Percentiles rank a stretch among this genome's conserved stretches.
phyloP scores from a whole-genome alignment of 225 moss, liverwort and hornwort genomes.

The Thuidium tamariscinum region DNA sequence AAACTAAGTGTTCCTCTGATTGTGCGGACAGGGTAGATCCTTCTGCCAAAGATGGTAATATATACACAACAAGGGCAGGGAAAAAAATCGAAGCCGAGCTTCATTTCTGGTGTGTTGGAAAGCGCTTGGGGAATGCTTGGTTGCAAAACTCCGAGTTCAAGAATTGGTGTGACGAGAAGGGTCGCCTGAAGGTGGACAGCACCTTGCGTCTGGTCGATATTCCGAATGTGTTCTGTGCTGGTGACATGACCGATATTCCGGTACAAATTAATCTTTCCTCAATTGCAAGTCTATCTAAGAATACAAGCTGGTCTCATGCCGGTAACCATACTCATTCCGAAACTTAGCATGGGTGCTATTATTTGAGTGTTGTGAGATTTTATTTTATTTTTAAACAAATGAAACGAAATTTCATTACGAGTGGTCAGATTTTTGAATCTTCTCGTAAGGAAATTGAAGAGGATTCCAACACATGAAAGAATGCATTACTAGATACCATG shows the following conservation, averaged over 20 bases:
- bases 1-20: not conserved
- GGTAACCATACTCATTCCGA: not conserved
- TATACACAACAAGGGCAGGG: constrained; percentile 39
- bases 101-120: constrained; percentile 58
- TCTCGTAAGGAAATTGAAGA: not conserved
- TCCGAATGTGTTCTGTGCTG: constrained; percentile 57
- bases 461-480: not conserved
- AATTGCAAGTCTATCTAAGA: too few species aligned
- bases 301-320: not conserved
- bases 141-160: constrained; percentile 30
- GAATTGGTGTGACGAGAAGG: constrained; percentile 25
- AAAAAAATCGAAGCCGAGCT: constrained; percentile 46
- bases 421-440: not conserved
- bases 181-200: constrained; percentile 37
- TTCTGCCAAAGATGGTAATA: constrained; percentile 11
- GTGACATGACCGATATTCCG: constrained; percentile 51
- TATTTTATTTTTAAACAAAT: too few species aligned
- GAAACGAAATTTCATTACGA: too few species aligned
- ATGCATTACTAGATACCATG: not conserved
- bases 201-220: constrained; percentile 28
- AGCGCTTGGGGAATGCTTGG: constrained; percentile 47
- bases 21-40: constrained; percentile 23
- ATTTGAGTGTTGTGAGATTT: too few species aligned
- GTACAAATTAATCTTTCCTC: not conserved
- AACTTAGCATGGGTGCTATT: not conserved